Conservation (phyloP, 768 basidiomycete species). For the Artomyces pyxidatus region DNA sequence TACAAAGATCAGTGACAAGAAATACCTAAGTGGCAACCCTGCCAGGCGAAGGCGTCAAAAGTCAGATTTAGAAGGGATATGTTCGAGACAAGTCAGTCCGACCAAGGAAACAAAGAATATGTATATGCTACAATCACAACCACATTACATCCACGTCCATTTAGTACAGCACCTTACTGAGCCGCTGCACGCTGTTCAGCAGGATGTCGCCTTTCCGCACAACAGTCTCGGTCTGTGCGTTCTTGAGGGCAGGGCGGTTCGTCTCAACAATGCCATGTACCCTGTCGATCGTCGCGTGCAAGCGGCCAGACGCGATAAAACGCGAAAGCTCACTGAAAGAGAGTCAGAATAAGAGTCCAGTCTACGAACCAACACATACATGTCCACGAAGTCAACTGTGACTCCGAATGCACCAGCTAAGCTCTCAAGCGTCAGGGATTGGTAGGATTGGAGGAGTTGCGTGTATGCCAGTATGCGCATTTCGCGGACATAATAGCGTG, state of each 20-base stretch:
- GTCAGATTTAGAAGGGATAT: too few relatives aligned
- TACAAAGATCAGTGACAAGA: too few relatives aligned
- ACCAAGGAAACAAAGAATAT: too few relatives aligned
- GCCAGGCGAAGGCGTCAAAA: too few relatives aligned
- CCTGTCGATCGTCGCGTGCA: constrained; percentile 88
- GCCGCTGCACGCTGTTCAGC: constrained; percentile 76
- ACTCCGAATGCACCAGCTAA: constrained; percentile 87
- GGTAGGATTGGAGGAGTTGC: constrained; percentile 88
- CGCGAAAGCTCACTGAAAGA: constrained; percentile 71
- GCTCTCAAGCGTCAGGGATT: constrained; percentile 81
- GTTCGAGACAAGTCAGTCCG: too few relatives aligned
- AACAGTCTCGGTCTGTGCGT: constrained; percentile 87
- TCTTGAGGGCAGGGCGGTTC: constrained; percentile 67
- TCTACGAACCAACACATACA: constrained; percentile 37
- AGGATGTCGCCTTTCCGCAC: constrained; percentile 88
- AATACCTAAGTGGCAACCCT: too few relatives aligned
- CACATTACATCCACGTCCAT: too few relatives aligned
- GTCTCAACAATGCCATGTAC: constrained; percentile 94
- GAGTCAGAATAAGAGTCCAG: constrained; percentile 2
- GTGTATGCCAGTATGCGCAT: constrained; percentile 92
- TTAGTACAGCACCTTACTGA: constrained; percentile 80
- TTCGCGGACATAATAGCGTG: constrained; percentile 87
- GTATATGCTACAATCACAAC: too few relatives aligned
- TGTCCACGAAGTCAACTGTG: constrained; percentile 79
- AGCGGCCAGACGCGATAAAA: constrained; percentile 81